Conservation (phyloP, 2,329 filamentous ascomycete genomes). For the Pleomassaria siparia region DNA sequence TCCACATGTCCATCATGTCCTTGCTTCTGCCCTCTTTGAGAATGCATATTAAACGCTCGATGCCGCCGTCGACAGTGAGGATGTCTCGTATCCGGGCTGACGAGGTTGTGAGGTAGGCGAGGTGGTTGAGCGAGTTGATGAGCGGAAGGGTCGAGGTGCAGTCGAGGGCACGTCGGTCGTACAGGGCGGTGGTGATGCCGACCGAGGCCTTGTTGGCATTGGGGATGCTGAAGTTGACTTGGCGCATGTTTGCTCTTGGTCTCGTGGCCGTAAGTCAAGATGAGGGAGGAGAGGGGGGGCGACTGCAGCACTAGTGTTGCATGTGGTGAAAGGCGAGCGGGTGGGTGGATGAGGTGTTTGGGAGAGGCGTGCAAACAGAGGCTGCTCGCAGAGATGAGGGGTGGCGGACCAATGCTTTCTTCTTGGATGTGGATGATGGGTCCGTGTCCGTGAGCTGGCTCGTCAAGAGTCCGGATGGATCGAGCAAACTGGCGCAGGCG, state of each 20-base stretch:
- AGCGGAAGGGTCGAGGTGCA: conserved; percentile 96
- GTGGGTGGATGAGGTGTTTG: conserved; percentile 5
- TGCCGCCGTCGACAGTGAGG: conserved; percentile 95
- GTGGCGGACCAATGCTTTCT: conserved; percentile 6
- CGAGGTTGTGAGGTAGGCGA: conserved; percentile 96
- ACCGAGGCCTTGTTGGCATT: conserved; percentile 99
- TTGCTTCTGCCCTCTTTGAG: conserved; percentile 95
- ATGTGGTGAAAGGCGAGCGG: conserved; percentile 25
- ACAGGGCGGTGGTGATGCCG: conserved; percentile 96
- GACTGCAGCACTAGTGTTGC: conserved; percentile 36
- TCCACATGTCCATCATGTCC: conserved; percentile 99
- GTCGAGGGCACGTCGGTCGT: conserved; percentile 94
- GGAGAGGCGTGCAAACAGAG: conserved; percentile 13
- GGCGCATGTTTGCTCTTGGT: conserved; percentile 72
- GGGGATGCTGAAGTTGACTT: conserved; percentile 99
- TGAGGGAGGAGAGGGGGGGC: conserved; percentile 19
- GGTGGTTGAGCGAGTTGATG: conserved; percentile 98
- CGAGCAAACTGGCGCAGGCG: conserved; percentile 18
- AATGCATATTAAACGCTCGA: conserved; percentile 95
- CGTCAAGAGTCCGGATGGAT: conserved; percentile 10
- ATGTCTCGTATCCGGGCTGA: conserved; percentile 97
- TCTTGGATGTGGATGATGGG: conserved; percentile 2
- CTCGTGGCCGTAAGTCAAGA: conserved; percentile 18
- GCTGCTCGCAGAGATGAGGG: conserved; percentile 8
- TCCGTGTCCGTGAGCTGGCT: conserved; percentile 17